Evolutionary conservation across 768 basidiomycete genomes (phyloP).

Genomic region (Collybia sordida): DNA sequence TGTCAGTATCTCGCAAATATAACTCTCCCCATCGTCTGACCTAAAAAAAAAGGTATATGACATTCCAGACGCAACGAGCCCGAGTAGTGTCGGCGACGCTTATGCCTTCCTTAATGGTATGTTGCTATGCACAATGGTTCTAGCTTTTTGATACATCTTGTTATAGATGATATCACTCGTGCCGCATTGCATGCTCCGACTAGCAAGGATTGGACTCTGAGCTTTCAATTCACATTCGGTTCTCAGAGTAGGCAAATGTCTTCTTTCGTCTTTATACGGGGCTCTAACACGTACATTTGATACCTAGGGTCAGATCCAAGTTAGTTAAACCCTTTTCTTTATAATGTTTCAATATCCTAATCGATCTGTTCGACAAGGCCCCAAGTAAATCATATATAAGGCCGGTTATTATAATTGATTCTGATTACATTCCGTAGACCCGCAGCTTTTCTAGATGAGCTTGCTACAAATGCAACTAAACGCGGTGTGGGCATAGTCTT

Average conservation of each 20-base stretch:
- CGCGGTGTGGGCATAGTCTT: slow-evolving; percentile 51
- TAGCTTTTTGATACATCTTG: neutral
- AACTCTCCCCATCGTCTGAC: neutral
- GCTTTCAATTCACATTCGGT: slow-evolving; percentile 37
- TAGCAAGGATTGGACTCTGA: slow-evolving; percentile 45
- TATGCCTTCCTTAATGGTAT: slow-evolving; percentile 65
- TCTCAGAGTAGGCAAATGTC: slow-evolving; percentile 24
- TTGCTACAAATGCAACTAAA: slow-evolving; percentile 62
- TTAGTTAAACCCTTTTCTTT: slow-evolving; percentile 17
- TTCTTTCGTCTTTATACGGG: neutral
- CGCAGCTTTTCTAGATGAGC: slow-evolving; percentile 60
- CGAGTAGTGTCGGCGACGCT: slow-evolving; percentile 48
- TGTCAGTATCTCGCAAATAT: slow-evolving; percentile 15
- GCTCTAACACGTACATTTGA: neutral
- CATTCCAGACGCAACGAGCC: slow-evolving; percentile 54
- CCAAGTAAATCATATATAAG: slow-evolving; percentile 26
- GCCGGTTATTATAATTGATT: neutral
- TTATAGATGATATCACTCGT: slow-evolving; percentile 48
- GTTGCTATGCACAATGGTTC: slow-evolving; percentile 4
- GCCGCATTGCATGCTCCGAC: slow-evolving; percentile 71
- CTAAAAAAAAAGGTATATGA: slow-evolving; percentile 41
- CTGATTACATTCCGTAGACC: slow-evolving; percentile 37
- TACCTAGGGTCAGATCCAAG: slow-evolving; percentile 33
- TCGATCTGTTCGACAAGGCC: slow-evolving; percentile 18
- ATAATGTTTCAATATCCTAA: neutral